Evolutionary conservation across 345 rosid species (phyloP).

Genomic region (Populus tremula): DNA sequence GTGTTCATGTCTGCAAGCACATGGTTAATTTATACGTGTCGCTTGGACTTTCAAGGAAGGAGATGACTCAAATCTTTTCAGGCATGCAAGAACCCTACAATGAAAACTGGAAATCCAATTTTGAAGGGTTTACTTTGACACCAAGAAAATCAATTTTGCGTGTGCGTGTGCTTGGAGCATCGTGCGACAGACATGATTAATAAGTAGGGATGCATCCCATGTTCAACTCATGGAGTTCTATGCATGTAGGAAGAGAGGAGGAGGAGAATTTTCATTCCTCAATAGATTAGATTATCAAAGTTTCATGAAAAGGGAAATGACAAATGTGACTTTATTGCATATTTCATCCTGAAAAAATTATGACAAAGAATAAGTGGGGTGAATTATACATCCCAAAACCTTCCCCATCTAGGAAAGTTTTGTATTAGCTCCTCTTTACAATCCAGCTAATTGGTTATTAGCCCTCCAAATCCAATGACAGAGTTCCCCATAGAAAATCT

Average conservation of each 20-base stretch:
- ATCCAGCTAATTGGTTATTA: not conserved
- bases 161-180: not conserved
- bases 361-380: not conserved
- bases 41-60: not conserved
- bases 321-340: not conserved
- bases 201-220: not conserved
- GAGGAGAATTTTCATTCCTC: not conserved
- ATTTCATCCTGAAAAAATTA: constrained; percentile 13
- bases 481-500: constrained; percentile 18
- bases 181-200: not conserved
- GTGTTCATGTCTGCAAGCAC: not conserved
- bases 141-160: not conserved
- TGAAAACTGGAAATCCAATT: not conserved
- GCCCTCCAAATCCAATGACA: not conserved
- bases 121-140: not conserved
- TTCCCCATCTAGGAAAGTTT: not conserved
- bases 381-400: not conserved
- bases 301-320: not conserved
- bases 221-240: not conserved
- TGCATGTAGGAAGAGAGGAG: not conserved
- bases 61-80: not conserved
- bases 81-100: not conserved
- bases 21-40: not conserved
- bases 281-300: not conserved
- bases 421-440: constrained; percentile 7